A percentile compares a stretch with the other conserved stretches of the same genome.
phyloP scores from a whole-genome alignment of 2,329 filamentous ascomycete genomes.

The Fusarium foetens region DNA sequence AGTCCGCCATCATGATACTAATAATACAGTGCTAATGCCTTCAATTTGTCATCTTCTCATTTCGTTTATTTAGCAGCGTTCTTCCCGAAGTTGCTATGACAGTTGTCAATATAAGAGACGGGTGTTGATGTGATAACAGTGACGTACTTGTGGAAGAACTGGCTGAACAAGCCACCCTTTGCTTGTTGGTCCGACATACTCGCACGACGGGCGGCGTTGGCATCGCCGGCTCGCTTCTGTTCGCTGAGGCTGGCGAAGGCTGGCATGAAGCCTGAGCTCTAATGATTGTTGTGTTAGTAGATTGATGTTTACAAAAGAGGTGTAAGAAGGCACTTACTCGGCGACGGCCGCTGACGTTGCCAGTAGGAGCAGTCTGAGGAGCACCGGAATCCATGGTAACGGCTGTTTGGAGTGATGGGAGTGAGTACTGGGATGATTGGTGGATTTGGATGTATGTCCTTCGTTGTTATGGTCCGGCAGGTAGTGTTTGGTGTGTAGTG shows the following conservation, averaged over 20 bases:
- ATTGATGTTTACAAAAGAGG: not conserved
- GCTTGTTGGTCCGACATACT: conserved; percentile 65
- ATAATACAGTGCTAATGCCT: conserved; percentile 10
- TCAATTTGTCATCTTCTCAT: not conserved
- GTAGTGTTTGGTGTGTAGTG: not conserved
- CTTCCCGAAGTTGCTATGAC: conserved; percentile 48
- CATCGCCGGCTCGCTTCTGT: conserved; percentile 59
- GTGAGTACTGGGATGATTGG: not conserved
- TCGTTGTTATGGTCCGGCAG: not conserved
- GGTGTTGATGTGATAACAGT: not conserved
- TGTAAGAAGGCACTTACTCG: conserved; percentile 35
- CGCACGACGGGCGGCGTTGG: conserved; percentile 61
- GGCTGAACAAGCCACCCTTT: conserved; percentile 60
- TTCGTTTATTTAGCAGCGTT: conserved; percentile 45
- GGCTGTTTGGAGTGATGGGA: not conserved
- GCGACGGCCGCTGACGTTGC: conserved; percentile 42
- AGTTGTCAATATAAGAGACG: conserved; percentile 1
- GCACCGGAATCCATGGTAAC: conserved; percentile 47
- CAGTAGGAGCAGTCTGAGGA: conserved; percentile 36
- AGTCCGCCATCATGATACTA: not conserved
- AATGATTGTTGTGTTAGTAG: not conserved
- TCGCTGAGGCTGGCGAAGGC: conserved; percentile 62
- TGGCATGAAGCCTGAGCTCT: conserved; percentile 60
- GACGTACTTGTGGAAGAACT: conserved; percentile 67
- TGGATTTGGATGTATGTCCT: not conserved